phyloP scores from a whole-genome alignment of 1,284 basidiomycete genomes.

The Meripilus lineatus region DNA sequence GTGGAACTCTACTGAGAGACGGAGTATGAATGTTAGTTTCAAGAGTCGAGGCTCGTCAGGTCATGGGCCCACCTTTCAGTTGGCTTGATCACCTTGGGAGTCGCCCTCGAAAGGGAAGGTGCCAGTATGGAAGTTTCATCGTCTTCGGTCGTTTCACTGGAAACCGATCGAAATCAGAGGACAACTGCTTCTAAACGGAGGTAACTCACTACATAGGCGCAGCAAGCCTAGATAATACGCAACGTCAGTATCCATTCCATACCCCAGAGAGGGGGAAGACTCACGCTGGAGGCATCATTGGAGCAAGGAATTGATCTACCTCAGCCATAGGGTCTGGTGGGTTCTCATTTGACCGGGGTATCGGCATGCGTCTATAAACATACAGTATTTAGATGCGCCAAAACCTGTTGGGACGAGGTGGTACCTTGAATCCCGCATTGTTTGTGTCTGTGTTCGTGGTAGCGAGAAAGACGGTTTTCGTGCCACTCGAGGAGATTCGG shows the following conservation, averaged over 20 bases:
- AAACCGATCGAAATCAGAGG: not conserved
- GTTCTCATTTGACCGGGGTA: no score
- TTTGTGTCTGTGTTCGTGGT: no score
- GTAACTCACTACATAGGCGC: constrained; percentile 8
- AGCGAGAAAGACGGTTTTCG: no score
- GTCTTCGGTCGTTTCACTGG: not conserved
- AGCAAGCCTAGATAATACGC: not conserved
- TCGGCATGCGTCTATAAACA: no score
- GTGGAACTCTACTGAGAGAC: constrained; percentile 14
- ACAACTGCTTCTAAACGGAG: not conserved
- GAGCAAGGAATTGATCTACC: constrained; percentile 30
- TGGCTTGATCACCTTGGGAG: no score
- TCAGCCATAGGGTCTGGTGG: constrained; percentile 10
- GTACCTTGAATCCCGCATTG: no score
- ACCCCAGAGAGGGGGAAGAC: not conserved
- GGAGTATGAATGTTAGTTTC: no score
- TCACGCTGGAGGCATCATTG: constrained; percentile 12
- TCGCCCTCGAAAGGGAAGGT: no score
- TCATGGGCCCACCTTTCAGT: no score
- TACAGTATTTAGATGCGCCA: no score
- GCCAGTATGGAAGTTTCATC: not conserved
- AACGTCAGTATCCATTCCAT: not conserved
- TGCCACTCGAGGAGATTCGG: no score
- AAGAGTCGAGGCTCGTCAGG: no score
- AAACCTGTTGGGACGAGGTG: not conserved